A percentile compares a stretch with the other conserved stretches of the same genome.
Conservation (phyloP, 2,329 filamentous ascomycete species). For the Diaporthe citri region DNA sequence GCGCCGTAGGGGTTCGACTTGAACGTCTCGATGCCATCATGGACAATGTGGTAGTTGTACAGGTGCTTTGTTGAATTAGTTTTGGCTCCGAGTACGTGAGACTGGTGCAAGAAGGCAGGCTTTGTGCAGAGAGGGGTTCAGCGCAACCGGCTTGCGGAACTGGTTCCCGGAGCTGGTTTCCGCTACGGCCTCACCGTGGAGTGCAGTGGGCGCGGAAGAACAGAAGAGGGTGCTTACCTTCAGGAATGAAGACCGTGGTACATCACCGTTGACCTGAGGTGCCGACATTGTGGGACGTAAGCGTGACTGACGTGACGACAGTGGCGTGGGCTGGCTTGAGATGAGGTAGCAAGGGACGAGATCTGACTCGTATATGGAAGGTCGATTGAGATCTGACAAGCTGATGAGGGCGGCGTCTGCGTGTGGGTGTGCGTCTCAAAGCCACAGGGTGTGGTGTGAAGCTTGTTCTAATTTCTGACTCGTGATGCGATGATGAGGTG, state of each 20-base stretch:
- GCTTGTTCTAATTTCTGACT: slow-evolving; percentile 19
- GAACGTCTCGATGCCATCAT: slow-evolving; percentile 82
- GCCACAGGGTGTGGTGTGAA: slow-evolving; percentile 19
- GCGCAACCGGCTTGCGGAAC: slow-evolving; percentile 6
- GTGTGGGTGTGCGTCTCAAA: slow-evolving; percentile 4
- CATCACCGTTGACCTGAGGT: slow-evolving; percentile 65
- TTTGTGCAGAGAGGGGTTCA: neutral
- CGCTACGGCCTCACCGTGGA: neutral
- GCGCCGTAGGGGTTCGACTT: slow-evolving; percentile 86
- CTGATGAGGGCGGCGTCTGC: neutral
- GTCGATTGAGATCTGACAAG: slow-evolving; percentile 22
- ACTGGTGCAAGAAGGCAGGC: neutral
- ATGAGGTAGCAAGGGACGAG: slow-evolving; percentile 13
- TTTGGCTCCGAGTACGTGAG: neutral
- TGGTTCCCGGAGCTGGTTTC: neutral
- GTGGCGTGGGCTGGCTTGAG: slow-evolving; percentile 1
- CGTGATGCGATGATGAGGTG: slow-evolving; percentile 6
- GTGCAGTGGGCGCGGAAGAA: neutral
- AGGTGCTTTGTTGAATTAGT: slow-evolving; percentile 73
- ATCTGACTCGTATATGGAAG: slow-evolving; percentile 24
- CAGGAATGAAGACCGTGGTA: slow-evolving; percentile 63
- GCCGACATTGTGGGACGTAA: slow-evolving; percentile 47
- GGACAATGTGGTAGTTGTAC: slow-evolving; percentile 84
- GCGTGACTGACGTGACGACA: neutral
- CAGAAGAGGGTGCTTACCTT: slow-evolving; percentile 54